Conservation (phyloP, 257 asterid genomes). For the Solanum gandarillasii region DNA sequence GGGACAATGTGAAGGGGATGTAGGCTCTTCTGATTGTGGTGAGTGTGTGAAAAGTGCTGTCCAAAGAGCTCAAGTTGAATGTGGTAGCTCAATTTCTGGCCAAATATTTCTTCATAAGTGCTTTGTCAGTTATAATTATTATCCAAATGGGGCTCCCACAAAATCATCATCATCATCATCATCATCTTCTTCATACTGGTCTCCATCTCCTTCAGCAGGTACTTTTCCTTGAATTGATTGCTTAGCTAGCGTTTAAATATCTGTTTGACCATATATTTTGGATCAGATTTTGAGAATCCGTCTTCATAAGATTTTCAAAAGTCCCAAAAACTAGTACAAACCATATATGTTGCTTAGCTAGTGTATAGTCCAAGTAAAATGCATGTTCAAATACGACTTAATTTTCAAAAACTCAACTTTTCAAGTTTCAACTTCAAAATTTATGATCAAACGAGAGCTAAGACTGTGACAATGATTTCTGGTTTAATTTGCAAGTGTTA, state of each 20-base stretch:
- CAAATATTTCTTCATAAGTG: slow-evolving; percentile 81
- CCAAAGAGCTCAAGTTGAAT: slow-evolving; percentile 91
- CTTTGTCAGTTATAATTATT: slow-evolving; percentile 57
- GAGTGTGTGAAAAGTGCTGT: slow-evolving; percentile 84
- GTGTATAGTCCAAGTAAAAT: neutral
- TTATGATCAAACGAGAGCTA: neutral
- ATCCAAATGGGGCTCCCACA: slow-evolving; percentile 59
- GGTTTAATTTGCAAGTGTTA: neutral
- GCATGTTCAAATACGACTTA: neutral
- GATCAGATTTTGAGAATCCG: neutral
- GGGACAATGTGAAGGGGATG: slow-evolving; percentile 97
- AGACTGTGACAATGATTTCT: neutral
- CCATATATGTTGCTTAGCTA: neutral
- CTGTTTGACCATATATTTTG: neutral
- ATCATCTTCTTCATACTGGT: slow-evolving; percentile 46
- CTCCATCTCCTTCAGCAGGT: slow-evolving; percentile 59
- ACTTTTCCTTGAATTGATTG: neutral
- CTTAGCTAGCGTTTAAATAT: neutral
- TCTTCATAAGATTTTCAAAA: neutral
- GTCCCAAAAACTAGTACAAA: neutral
- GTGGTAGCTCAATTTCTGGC: slow-evolving; percentile 87
- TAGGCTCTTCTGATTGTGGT: slow-evolving; percentile 71
- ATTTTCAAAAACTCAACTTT: neutral
- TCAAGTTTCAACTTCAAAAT: neutral
- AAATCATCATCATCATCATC: slow-evolving; percentile 46